Evolutionary conservation across 768 basidiomycete genomes (phyloP).

Genomic region (Pulveroboletus ravenelii): DNA sequence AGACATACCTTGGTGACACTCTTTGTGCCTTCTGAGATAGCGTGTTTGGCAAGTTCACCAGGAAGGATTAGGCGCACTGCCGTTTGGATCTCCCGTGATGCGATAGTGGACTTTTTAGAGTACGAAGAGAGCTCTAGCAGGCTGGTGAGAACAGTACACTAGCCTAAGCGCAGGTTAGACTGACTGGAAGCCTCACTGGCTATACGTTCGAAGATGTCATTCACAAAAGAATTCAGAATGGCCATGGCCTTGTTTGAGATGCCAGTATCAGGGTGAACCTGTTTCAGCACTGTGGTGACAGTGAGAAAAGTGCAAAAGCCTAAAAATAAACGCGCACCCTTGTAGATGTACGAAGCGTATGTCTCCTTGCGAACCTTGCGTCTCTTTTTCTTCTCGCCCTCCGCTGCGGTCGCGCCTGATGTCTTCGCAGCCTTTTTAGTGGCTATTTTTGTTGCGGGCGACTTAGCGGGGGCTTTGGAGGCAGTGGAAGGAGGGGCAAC

Average conservation of each 20-base stretch:
- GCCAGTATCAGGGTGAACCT: conserved; percentile 98
- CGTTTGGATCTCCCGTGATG: conserved; percentile 97
- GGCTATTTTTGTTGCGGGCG: conserved; percentile 32
- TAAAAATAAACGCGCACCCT: conserved; percentile 43
- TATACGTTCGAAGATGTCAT: conserved; percentile 92
- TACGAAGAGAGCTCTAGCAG: conserved; percentile 85
- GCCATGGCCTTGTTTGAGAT: conserved; percentile 98
- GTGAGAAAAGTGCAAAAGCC: background rate
- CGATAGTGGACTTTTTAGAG: conserved; percentile 99
- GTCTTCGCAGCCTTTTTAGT: conserved; percentile 59
- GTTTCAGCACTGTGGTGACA: conserved; percentile 69
- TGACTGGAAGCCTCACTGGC: conserved; percentile 84
- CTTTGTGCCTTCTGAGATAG: conserved; percentile 92
- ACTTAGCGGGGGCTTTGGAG: conserved; percentile 44
- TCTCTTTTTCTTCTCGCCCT: conserved; percentile 83
- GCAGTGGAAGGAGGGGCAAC: conserved; percentile 49
- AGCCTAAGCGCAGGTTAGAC: conserved; percentile 23
- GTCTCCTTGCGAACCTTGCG: conserved; percentile 89
- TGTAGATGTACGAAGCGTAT: conserved; percentile 94
- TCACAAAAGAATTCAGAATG: conserved; percentile 89
- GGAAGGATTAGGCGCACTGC: conserved; percentile 92
- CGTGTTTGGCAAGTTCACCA: conserved; percentile 97
- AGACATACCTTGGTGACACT: conserved; percentile 54
- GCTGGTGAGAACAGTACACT: background rate
- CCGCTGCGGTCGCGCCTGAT: conserved; percentile 46